Evolutionary conservation across 495 filamentous ascomycete genomes (phyloP).

Genomic region (Penicillium soppii): DNA sequence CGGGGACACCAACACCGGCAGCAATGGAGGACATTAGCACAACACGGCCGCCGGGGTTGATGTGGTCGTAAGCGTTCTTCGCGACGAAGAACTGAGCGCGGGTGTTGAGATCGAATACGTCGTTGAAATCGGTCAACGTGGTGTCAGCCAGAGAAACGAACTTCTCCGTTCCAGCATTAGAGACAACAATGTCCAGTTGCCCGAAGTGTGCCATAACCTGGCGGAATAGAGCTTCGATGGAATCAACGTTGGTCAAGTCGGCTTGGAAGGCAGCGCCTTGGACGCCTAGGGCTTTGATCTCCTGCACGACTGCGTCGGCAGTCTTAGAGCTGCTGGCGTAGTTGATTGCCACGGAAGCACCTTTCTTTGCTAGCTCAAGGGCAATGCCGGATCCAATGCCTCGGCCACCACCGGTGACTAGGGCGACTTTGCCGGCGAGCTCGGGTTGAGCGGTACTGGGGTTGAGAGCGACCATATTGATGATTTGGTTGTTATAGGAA

Average conservation of each 20-base stretch:
- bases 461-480: conserved; percentile 22
- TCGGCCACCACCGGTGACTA: conserved; percentile 70
- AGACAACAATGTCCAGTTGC: conserved; percentile 68
- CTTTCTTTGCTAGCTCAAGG: conserved; percentile 70
- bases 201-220: conserved; percentile 67
- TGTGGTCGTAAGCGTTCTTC: conserved; percentile 69
- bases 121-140: conserved; percentile 72
- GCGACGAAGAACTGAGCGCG: conserved; percentile 83
- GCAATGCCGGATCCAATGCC: conserved; percentile 77
- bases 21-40: conserved; percentile 58
- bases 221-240: conserved; percentile 62
- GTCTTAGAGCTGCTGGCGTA: conserved; percentile 62
- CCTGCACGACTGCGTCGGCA: conserved; percentile 61
- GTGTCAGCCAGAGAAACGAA: conserved; percentile 60
- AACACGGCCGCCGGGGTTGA: conserved; percentile 64
- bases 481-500: neutral
- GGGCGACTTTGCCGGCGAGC: conserved; percentile 67
- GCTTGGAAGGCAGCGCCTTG: conserved; percentile 71
- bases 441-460: conserved; percentile 15
- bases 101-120: conserved; percentile 73
- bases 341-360: conserved; percentile 74
- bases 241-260: conserved; percentile 65
- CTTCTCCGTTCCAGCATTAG: conserved; percentile 56
- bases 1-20: conserved; percentile 58
- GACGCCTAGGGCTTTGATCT: conserved; percentile 59